Base-by-base conservation (phyloP, 768 basidiomycete species). In the Pleurotus tuber-regium region DNA sequence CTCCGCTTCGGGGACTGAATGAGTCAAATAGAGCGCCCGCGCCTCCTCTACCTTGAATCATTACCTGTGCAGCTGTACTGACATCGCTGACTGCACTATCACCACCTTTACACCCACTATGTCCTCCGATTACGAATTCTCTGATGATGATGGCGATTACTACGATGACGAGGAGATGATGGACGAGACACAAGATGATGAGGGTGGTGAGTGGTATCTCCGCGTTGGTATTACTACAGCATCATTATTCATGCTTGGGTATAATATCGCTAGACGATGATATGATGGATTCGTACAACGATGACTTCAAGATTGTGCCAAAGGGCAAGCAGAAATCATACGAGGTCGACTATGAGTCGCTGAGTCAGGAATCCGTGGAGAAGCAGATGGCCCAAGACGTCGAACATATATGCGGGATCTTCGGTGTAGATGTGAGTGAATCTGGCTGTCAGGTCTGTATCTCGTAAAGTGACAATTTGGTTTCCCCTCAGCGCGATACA, bases 391-490 rank as follows among this genome's bases (percentile, higher is more conserved):
- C 76, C 53, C 66, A 72, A 48, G 91, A 95, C 61, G 74, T 93
- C 38, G 89, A 90, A n/a, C 84, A 94, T 66, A 89, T 98, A 54
- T 80, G 84, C 59, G 84, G 85, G 18, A 87, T 98, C 57, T 84
- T 95, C 26, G 91, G 92, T 23, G 86, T 95, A 43, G 88, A 96
- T 54, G 94, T 95, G 63, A 66, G 92, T 80, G 26, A 19, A 29
- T 43, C 24, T 30, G n/a, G n/a, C n/a, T n/a, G n/a, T n/a, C n/a
- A n/a, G n/a, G n/a, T n/a, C n/a, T n/a, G n/a, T n/a, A n/a, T n/a
- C n/a, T n/a, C n/a, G n/a, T n/a, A n/a, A n/a, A n/a, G n/a, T n/a
- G n/a, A n/a, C n/a, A n/a, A n/a, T n/a, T n/a, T n/a, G n/a, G n/a
- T n/a, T 8, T 25, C 46, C 52, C 35, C 19, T 47, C 46, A 94